Conservation (phyloP, 164 flowering plant species). For the Cinnamomum chago region DNA sequence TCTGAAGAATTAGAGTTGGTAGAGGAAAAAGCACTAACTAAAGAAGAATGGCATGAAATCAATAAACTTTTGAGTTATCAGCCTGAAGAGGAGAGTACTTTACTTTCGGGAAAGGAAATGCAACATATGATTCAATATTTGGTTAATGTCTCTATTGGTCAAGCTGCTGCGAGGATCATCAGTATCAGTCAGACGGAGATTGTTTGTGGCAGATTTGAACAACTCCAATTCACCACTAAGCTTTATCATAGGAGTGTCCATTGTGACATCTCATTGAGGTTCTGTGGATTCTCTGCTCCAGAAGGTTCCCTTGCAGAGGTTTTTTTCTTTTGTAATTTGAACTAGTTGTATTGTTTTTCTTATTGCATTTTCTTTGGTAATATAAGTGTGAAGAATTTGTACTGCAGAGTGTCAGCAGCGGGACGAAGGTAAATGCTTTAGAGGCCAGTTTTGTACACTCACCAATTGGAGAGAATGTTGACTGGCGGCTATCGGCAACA, state of each 20-base stretch:
- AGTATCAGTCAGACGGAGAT: conserved; percentile 62
- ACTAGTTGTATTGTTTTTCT: not conserved
- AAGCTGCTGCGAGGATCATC: conserved; percentile 82
- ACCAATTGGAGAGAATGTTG: conserved; percentile 84
- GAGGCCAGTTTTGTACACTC: conserved; percentile 74
- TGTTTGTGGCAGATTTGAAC: conserved; percentile 89
- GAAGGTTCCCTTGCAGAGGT: conserved; percentile 98
- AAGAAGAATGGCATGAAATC: conserved; percentile 94
- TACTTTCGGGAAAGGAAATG: conserved; percentile 57
- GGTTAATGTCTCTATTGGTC: conserved; percentile 66
- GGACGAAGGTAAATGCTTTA: conserved; percentile 86
- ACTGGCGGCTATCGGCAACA: conserved; percentile 95
- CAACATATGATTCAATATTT: conserved; percentile 66
- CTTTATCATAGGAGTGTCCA: conserved; percentile 64
- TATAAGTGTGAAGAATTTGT: conserved; percentile 1
- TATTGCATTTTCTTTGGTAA: not conserved
- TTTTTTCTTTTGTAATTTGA: conserved; percentile 18
- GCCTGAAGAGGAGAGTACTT: conserved; percentile 61
- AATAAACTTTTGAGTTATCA: conserved; percentile 86
- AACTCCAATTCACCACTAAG: conserved; percentile 75
- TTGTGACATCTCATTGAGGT: conserved; percentile 73
- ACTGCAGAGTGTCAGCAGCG: conserved; percentile 82
- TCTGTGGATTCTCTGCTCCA: conserved; percentile 88
- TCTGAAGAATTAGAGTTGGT: conserved; percentile 37
- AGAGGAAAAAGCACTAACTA: conserved; percentile 68